Evolutionary conservation across 345 rosid genomes (phyloP), one percentile per base, ranked within the genome.

Genomic region (Gossypium turneri): DNA sequence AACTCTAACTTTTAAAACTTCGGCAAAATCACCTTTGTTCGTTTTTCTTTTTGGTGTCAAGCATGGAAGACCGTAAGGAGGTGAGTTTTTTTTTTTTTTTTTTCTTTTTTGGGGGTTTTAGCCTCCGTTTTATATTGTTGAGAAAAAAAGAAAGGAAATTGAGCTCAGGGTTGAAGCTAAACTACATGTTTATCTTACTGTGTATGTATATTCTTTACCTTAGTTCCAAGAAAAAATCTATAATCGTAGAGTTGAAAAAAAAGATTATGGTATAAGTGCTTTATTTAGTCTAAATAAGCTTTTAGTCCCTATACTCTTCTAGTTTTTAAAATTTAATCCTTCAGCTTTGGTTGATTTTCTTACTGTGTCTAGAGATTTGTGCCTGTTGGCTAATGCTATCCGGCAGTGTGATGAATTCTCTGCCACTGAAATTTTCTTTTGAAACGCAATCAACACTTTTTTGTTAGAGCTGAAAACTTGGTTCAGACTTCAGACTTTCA

Each of bases 41-140:
- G 4, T 34, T 34, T 34, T 34, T 4, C 29, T 27, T 12, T 22
- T 66, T 57, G 44, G 52, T 55, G n/a, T 38, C 53, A 29, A 24
- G 55, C 81, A 89, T 90, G 94, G 94, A 88, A 62, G 88, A 88
- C 77, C 84, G 75, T 53, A 88, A 86, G 78, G 94, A 86, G 94
- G 94, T 88, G 75, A 66, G 13, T 19, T 24, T 25, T 17, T 19
- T 2, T n/a, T n/a, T n/a, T n/a, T 6, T 38, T 38, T 4, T 43
- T 44, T 2, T n/a, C 1, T 1, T 34, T 34, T 34, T 34, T 34
- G 38, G 38, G 38, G 38, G 38, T 34, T 34, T 34, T 34, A 34
- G 41, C 41, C 7, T 34, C 41, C 41, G 7, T 34, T 34, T 34
- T 4, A 5, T 34, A 34, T 34, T 34, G 41, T 34, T 34, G 7